A percentile compares a stretch with the other conserved stretches of the same genome.
phyloP scores from a whole-genome alignment of 257 asterid species.

The Leonotis leonurus region DNA sequence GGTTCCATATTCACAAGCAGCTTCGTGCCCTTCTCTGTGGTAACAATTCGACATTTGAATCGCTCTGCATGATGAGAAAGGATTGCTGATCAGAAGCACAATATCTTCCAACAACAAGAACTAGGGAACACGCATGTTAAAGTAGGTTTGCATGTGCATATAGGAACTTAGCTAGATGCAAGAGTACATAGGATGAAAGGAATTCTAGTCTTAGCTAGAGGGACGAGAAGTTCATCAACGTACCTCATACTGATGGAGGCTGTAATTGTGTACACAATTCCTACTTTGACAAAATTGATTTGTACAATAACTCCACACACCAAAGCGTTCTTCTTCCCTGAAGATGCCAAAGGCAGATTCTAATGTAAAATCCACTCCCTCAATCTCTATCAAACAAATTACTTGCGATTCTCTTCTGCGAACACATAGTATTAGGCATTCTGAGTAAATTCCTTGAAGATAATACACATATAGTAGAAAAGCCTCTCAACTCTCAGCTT shows the following conservation, averaged over 20 bases:
- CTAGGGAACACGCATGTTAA: too few relatives aligned
- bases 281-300: constrained; percentile 11
- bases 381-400: too few relatives aligned
- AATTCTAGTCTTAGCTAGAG: neutral
- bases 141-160: too few relatives aligned
- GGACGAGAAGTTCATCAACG: neutral
- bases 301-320: constrained; percentile 17
- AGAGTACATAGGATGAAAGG: too few relatives aligned
- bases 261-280: constrained; percentile 19
- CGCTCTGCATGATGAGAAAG: constrained; percentile 42
- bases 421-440: too few relatives aligned
- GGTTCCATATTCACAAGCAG: constrained; percentile 35
- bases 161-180: too few relatives aligned
- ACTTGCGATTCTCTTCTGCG: too few relatives aligned
- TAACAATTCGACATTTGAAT: constrained; percentile 66
- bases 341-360: neutral
- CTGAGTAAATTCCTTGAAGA: too few relatives aligned
- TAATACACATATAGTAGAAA: too few relatives aligned
- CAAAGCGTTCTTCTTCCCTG: constrained; percentile 16
- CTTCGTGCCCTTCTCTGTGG: constrained; percentile 52
- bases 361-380: neutral
- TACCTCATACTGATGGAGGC: constrained; percentile 33
- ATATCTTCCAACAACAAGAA: neutral
- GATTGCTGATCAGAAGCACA: neutral
- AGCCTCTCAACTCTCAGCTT: too few relatives aligned